Evolutionary conservation across 768 basidiomycete species (phyloP).

Genomic region (Boletus eberwhitei): DNA sequence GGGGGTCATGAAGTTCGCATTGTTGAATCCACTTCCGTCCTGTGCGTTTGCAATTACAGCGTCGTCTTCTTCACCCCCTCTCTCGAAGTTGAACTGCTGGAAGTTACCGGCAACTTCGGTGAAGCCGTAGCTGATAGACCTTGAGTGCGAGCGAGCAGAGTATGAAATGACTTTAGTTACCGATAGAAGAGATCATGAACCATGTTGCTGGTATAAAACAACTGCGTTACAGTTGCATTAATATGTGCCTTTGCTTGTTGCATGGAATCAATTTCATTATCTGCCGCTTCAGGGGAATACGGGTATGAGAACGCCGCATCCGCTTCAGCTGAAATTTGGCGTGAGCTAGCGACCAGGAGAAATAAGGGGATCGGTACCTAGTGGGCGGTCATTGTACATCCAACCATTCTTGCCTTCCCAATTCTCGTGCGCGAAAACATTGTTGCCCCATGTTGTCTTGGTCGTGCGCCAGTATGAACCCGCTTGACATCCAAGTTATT

Average conservation of each 20-base stretch:
- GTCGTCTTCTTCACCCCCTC: conserved; percentile 83
- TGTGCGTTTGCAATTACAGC: conserved; percentile 94
- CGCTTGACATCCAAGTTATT: conserved; percentile 15
- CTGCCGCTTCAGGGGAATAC: conserved; percentile 66
- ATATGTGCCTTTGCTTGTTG: conserved; percentile 79
- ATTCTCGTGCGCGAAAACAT: conserved; percentile 94
- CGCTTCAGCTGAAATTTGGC: neutral
- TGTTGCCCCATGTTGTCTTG: conserved; percentile 85
- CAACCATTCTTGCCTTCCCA: conserved; percentile 71
- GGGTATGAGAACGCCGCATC: conserved; percentile 58
- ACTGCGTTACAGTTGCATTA: conserved; percentile 80
- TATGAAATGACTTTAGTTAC: conserved; percentile 21
- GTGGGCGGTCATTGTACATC: conserved; percentile 76
- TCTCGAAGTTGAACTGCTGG: conserved; percentile 96
- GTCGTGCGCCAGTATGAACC: conserved; percentile 54
- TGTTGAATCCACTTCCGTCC: conserved; percentile 91
- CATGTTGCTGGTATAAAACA: conserved; percentile 85
- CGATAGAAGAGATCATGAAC: conserved; percentile 82
- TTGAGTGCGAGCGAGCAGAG: neutral
- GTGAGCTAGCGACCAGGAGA: neutral
- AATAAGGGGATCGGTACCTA: conserved; percentile 30
- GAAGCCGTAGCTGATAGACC: conserved; percentile 72
- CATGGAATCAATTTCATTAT: conserved; percentile 49
- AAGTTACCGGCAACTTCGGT: conserved; percentile 92
- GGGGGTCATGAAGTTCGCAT: conserved; percentile 88